A percentile compares a stretch with the other conserved stretches of the same genome.
Evolutionary conservation across 495 filamentous ascomycete species (phyloP).

Genomic region (Penicillium angulare): DNA sequence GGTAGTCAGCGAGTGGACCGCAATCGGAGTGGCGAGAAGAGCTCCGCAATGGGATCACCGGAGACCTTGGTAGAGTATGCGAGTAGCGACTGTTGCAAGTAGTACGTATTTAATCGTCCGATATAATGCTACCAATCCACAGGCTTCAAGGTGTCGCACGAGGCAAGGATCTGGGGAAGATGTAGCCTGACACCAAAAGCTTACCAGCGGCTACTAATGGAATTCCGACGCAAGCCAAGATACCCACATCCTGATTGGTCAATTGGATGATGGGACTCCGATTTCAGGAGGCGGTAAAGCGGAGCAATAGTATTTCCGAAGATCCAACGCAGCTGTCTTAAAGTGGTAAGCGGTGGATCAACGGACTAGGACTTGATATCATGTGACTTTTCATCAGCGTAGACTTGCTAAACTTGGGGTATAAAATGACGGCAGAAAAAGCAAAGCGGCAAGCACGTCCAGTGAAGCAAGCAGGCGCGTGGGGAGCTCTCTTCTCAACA

Average conservation of each 20-base stretch:
- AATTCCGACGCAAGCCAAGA: slow-evolving; percentile 2
- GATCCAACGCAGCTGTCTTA: too few relatives aligned
- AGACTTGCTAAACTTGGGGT: too few relatives aligned
- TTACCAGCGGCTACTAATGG: slow-evolving; percentile 24
- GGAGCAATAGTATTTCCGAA: slow-evolving; percentile 5
- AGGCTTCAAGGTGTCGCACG: not conserved
- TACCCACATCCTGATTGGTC: slow-evolving; percentile 15
- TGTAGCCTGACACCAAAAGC: too few relatives aligned
- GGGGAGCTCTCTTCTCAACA: slow-evolving; percentile 12
- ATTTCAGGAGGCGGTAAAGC: slow-evolving; percentile 19
- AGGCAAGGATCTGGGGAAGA: slow-evolving; percentile 3
- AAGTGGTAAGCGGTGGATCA: too few relatives aligned
- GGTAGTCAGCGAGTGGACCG: slow-evolving; percentile 15
- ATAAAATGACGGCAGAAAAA: not conserved
- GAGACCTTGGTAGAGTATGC: too few relatives aligned
- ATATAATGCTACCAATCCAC: not conserved
- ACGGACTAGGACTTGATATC: too few relatives aligned
- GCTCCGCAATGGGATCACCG: not conserved
- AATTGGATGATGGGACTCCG: slow-evolving; percentile 16
- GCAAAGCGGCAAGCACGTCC: not conserved
- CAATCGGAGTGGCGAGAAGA: slow-evolving; percentile 18
- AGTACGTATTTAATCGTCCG: too few relatives aligned
- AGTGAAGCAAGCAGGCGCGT: slow-evolving; percentile 1
- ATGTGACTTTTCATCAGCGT: too few relatives aligned
- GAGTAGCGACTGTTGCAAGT: too few relatives aligned